Evolutionary conservation across 805 yeast genomes (phyloP).

Genomic region (Barnettozyma populi): DNA sequence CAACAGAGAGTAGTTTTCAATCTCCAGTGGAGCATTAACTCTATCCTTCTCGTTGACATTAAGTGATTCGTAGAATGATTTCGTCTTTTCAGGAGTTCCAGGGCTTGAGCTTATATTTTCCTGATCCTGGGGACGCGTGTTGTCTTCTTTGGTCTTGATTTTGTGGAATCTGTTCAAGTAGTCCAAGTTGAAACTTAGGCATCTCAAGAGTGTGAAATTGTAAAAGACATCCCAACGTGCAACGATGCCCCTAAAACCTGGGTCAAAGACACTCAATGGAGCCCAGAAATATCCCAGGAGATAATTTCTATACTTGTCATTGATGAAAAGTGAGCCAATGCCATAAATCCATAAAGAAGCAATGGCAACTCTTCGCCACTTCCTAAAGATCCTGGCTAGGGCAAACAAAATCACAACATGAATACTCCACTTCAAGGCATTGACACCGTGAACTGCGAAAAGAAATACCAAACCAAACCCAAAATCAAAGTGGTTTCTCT

Average conservation of each 20-base stretch:
- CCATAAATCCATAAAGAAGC: conserved; percentile 71
- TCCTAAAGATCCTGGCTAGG: conserved; percentile 37
- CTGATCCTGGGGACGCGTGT: conserved; percentile 14
- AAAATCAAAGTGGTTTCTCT: conserved; percentile 64
- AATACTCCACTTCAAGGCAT: conserved; percentile 51
- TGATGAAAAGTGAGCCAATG: conserved; percentile 67
- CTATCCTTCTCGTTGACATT: conserved; percentile 56
- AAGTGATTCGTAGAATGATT: conserved; percentile 12
- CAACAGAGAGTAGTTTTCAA: conserved; percentile 51
- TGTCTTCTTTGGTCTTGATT: conserved; percentile 14
- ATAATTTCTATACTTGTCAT: conserved; percentile 57
- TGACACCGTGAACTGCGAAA: conserved; percentile 75
- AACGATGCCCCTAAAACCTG: conserved; percentile 66
- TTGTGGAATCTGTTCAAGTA: conserved; percentile 41
- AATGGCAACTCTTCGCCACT: conserved; percentile 34
- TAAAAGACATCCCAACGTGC: conserved; percentile 94
- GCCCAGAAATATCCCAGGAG: conserved; percentile 41
- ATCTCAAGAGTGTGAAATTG: conserved; percentile 81
- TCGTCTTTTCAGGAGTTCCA: conserved; percentile 13
- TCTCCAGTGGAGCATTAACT: conserved; percentile 54
- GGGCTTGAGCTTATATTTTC: conserved; percentile 21
- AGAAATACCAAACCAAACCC: conserved; percentile 65
- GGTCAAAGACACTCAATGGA: conserved; percentile 48
- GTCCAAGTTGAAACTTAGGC: conserved; percentile 81
- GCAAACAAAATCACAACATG: conserved; percentile 52